Evolutionary conservation across 768 basidiomycete species (phyloP).

Genomic region (Trametes cingulata): DNA sequence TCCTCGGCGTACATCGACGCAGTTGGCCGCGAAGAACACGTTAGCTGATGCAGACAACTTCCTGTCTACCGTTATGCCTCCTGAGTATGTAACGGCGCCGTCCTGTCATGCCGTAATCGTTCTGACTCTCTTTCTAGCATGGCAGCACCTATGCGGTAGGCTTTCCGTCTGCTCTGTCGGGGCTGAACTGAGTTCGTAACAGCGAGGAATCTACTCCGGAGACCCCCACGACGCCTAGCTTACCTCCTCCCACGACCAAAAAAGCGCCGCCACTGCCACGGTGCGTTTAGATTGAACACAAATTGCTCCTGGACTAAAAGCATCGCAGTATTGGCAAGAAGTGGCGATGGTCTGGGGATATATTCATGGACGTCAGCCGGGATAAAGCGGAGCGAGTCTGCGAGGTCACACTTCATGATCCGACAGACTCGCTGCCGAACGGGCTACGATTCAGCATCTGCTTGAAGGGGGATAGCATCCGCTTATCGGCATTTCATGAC

Average conservation of each 20-base stretch:
- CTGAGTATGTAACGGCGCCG: conserved; percentile 33
- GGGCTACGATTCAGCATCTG: conserved; percentile 53
- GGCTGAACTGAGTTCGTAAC: neutral
- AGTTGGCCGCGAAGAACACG: conserved; percentile 10
- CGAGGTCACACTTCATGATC: conserved; percentile 48
- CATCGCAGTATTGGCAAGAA: conserved; percentile 52
- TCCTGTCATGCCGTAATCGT: neutral
- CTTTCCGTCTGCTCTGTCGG: neutral
- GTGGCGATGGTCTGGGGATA: conserved; percentile 66
- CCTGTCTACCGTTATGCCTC: conserved; percentile 42
- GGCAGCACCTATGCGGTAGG: conserved; percentile 30
- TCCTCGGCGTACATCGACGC: neutral
- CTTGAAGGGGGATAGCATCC: conserved; percentile 44
- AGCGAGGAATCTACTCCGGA: conserved; percentile 8
- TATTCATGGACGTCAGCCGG: conserved; percentile 43
- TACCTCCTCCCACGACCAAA: neutral
- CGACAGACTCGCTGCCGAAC: conserved; percentile 38
- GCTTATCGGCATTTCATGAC: conserved; percentile 50
- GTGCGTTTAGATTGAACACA: neutral
- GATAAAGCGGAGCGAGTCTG: conserved; percentile 48
- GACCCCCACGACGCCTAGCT: neutral
- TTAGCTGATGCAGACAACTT: conserved; percentile 37
- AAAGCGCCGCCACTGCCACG: conserved; percentile 9
- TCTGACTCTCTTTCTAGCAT: conserved; percentile 22
- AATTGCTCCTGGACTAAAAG: neutral